Evolutionary conservation across 441 rosid species (phyloP).

Genomic region (Erodium texanum): DNA sequence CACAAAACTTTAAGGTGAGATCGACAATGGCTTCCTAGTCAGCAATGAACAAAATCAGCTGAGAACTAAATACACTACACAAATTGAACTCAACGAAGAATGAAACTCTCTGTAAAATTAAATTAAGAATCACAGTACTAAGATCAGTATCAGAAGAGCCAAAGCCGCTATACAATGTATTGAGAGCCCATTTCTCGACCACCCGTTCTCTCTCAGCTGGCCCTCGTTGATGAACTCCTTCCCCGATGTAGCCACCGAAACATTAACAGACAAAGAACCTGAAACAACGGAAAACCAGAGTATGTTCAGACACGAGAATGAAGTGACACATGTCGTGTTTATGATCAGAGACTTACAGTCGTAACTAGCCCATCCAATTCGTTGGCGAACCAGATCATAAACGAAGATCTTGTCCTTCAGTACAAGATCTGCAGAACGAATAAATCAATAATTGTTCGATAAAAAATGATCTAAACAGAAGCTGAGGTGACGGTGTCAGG

Average conservation of each 20-base stretch:
- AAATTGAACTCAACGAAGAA: conserved; percentile 22
- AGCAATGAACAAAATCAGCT: too few species aligned
- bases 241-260: conserved; percentile 45
- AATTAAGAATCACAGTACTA: conserved; percentile 9
- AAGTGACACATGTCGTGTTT: neutral
- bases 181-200: conserved; percentile 34
- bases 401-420: conserved; percentile 68
- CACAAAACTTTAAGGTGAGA: too few species aligned
- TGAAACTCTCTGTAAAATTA: conserved; percentile 4
- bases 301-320: neutral
- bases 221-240: conserved; percentile 48
- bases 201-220: conserved; percentile 36
- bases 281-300: conserved; percentile 2
- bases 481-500: conserved; percentile 5
- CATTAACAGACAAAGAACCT: conserved; percentile 66
- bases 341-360: conserved; percentile 45
- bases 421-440: conserved; percentile 48
- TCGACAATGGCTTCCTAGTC: too few species aligned
- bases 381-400: conserved; percentile 52
- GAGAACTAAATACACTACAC: too few species aligned
- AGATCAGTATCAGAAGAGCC: conserved; percentile 33
- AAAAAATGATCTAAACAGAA: conserved; percentile 13
- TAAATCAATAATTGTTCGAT: neutral
- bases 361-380: conserved; percentile 64
- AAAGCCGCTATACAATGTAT: conserved; percentile 23